Evolutionary conservation across 805 yeast genomes (phyloP).

Genomic region (Candida sithepensis): DNA sequence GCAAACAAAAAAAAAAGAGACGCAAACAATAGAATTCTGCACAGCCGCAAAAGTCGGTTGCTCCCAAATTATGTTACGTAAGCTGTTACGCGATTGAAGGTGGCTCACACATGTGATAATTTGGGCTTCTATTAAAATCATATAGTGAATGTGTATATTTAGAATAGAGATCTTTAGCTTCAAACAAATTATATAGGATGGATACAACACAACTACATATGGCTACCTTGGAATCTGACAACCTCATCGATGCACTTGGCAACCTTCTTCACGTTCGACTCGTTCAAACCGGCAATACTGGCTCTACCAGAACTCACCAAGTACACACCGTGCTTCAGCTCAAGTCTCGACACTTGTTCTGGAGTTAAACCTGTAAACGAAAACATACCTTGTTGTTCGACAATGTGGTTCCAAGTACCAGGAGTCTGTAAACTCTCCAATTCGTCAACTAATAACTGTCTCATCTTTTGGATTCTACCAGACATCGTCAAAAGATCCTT

Average conservation of each 20-base stretch:
- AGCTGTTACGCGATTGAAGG: background rate
- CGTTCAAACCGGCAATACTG: constrained; percentile 89
- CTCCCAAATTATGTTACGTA: background rate
- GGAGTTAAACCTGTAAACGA: constrained; percentile 84
- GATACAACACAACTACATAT: too few species aligned
- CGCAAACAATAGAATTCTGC: background rate
- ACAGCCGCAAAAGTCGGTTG: background rate
- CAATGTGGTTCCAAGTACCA: constrained; percentile 90
- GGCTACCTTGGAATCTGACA: constrained; percentile 33
- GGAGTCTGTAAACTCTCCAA: constrained; percentile 70
- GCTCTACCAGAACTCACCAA: constrained; percentile 83
- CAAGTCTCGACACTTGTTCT: constrained; percentile 74
- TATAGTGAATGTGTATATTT: too few species aligned
- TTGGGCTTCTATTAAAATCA: background rate
- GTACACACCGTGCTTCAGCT: constrained; percentile 76
- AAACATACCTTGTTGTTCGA: constrained; percentile 92
- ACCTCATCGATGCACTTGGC: constrained; percentile 82
- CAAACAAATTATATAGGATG: too few species aligned
- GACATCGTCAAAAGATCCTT: constrained; percentile 84
- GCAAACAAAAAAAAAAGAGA: too few species aligned
- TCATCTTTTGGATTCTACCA: constrained; percentile 75
- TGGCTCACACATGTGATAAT: background rate
- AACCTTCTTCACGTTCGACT: constrained; percentile 69
- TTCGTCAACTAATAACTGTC: constrained; percentile 58
- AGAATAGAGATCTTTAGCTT: too few species aligned